Evolutionary conservation across 2,329 filamentous ascomycete species (phyloP), one percentile per base, ranked within the genome.

Genomic region (Trichoderma polysporum): DNA sequence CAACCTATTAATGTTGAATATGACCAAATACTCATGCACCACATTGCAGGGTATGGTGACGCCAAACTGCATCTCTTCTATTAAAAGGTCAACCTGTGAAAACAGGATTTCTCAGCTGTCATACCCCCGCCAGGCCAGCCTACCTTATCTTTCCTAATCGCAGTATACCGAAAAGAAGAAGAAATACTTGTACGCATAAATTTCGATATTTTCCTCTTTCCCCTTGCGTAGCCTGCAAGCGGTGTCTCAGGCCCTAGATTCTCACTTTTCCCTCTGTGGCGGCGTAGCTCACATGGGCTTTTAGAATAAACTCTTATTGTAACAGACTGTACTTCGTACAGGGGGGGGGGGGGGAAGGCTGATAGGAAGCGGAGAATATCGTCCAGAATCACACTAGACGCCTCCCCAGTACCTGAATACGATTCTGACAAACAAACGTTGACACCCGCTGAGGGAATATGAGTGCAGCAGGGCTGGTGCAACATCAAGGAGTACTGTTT

Each of bases 21-120:
- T 35, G 49, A 45, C 35, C 19, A 27, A 29, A 29, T 15, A 31
- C 31, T 54, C 41, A 50, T 33, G 39, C 49, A 25, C 22, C 22
- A 31, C 50, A 67, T 57, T 62, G 33, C 58, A 62, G 33, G 63
- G 47, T 41, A 58, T 62, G 54, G 39, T 41, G 54, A 33, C 52
- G 58, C 41, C 35, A 41, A 54, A 41, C 25, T 25, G 37, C 39
- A 35, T 13, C 49, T 54, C 15, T 45, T 52, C 22, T 27, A 10
- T 7, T 39, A 10, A 31, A 62, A 31, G 50, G 13, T 37, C 63
- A 66, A 47, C 25, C n/a, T 47, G 12, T 22, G 33, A 56, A 35
- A 54, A 19, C 56, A 56, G 37, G 47, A 41, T 61, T 61, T 33
- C 49, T 49, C 52, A 39, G 33, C 64, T 35, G 22, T 45, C 35